Evolutionary conservation across 441 rosid species (phyloP), one percentile per base, ranked within the genome.

Genomic region (Adansonia gregorii): DNA sequence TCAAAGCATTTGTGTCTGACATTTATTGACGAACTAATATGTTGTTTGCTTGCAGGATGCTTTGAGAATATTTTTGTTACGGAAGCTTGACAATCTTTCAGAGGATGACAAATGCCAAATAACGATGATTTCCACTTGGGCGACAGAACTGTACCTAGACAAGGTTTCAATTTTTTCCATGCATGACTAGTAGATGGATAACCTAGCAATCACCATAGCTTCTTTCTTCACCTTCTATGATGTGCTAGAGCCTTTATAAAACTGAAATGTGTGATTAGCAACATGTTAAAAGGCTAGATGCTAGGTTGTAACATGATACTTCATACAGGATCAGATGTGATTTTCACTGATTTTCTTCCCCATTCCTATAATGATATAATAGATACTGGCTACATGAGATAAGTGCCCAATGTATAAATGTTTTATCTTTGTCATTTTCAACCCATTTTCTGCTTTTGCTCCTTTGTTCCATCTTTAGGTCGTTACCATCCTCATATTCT

Each of bases 111-210:
- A 89, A 85, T 94, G 97, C 90, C 99, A 91, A 85, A 89, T 97
- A 84, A 94, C 98, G 27, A 94, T 95, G 99, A 95, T 97, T 82
- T 97, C 99, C 74, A 95, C 99, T 3, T 97, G 99, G 99, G 90
- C 97, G 78, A 93, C 98, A 51, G 99, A 97, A 87, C 86, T 97
- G 67, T 97, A 97, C 90, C 83, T 97, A 87, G 99, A 97, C 89
- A 94, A 97, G 98, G 99, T 97, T 76, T 85, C 81, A 54, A 73
- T 84, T 81, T 86, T 85, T 78, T 67, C 64, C 56, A 19, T 78
- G 71, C 79, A 51, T 71, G 19, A 74, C 43, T 80, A 39, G 43
- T 78, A 63, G 51, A 74, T 78, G 66, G 20, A 49, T 73, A 67
- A n/a, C 55, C 5, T 24, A 75, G 54, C 49, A 71, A 41, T 31